Evolutionary conservation across 2,329 filamentous ascomycete species (phyloP).

Genomic region (Fusarium veterinarium): DNA sequence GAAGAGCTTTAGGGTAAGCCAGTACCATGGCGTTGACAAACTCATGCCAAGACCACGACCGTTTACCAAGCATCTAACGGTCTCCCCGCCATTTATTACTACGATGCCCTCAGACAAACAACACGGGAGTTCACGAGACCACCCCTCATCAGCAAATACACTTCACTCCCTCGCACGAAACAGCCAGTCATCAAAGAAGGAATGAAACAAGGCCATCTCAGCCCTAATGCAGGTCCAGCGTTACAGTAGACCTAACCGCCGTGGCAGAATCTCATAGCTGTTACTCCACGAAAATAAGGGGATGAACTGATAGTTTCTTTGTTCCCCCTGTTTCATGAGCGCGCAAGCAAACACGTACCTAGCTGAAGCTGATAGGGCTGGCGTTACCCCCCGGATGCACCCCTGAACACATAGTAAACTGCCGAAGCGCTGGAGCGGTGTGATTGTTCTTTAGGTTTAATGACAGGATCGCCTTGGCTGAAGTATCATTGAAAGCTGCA

Average conservation of each 20-base stretch:
- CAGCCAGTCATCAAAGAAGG: conserved; percentile 3
- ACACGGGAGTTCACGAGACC: neutral
- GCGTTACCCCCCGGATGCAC: conserved; percentile 3
- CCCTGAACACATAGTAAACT: conserved; percentile 8
- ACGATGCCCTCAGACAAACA: neutral
- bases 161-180: neutral
- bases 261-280: conserved; percentile 9
- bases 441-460: conserved; percentile 13
- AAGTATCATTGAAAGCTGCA: conserved; percentile 17
- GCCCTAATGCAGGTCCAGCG: conserved; percentile 24
- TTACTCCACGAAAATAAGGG: neutral
- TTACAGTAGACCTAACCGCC: conserved; percentile 12
- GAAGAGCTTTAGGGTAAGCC: conserved; percentile 3
- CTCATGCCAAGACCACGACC: neutral
- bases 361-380: conserved; percentile 13
- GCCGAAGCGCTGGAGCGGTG: conserved; percentile 15
- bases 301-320: neutral
- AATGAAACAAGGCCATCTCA: conserved; percentile 17
- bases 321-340: conserved; percentile 26
- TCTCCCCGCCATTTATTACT: conserved; percentile 7
- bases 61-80: conserved; percentile 16
- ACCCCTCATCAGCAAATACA: neutral
- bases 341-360: conserved; percentile 8
- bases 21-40: no score
- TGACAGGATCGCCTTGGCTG: neutral